Evolutionary conservation across 805 yeast species (phyloP).

Genomic region (Starmerella bombi): DNA sequence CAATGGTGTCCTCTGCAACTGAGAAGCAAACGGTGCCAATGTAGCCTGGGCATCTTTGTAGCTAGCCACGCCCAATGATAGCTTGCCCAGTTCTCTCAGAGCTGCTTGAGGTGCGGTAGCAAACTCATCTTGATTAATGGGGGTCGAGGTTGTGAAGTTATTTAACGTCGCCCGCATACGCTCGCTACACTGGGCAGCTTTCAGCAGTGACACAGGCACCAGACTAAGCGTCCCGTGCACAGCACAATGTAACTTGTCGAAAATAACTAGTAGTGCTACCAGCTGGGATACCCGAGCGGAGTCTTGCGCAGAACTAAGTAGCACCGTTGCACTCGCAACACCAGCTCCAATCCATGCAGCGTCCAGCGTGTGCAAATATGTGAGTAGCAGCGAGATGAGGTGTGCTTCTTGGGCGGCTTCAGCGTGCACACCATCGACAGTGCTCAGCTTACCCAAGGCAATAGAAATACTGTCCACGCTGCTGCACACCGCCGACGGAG

Average conservation of each 20-base stretch:
- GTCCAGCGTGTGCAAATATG: constrained; percentile 26
- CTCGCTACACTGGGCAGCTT: constrained; percentile 4
- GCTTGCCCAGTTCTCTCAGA: constrained; percentile 5
- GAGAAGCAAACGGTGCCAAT: constrained; percentile 6
- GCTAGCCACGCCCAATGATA: neutral
- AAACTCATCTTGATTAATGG: constrained; percentile 1
- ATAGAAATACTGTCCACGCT: neutral
- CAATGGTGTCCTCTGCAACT: constrained; percentile 12
- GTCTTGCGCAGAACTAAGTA: neutral
- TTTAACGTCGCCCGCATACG: constrained; percentile 7
- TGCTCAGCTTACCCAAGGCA: neutral
- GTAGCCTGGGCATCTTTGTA: constrained; percentile 2
- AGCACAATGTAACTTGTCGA: constrained; percentile 14
- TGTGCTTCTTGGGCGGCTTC: constrained; percentile 22
- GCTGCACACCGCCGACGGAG: constrained; percentile 9
- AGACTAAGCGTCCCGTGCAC: constrained; percentile 8
- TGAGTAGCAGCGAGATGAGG: constrained; percentile 27
- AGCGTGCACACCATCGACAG: neutral
- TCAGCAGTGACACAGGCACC: constrained; percentile 7
- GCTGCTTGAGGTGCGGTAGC: constrained; percentile 7
- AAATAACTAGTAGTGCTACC: constrained; percentile 13
- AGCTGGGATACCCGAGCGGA: constrained; percentile 8
- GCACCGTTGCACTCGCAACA: constrained; percentile 21
- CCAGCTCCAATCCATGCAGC: constrained; percentile 29
- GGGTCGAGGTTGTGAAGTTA: neutral